These are phyloP conservation scores for Fonsecaea pedrosoi DNA, from an alignment of 2,329 filamentous ascomycete genomes.

Conservation along the genomic window DNA sequence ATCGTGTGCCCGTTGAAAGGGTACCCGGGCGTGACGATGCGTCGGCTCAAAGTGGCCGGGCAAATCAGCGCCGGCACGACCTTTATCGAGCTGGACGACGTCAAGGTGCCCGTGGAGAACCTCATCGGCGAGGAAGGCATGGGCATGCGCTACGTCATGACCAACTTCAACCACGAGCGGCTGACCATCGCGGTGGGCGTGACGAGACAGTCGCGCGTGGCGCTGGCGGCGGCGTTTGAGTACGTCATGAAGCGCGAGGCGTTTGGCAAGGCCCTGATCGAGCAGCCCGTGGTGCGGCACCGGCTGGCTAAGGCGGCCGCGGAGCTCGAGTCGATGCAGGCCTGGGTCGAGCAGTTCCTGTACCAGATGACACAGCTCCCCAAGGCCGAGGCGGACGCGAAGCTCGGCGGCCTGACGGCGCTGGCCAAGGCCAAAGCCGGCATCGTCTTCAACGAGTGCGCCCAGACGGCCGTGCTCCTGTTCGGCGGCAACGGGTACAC, in stretches of 20 bases:
- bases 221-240: slow-evolving; percentile 64
- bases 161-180: slow-evolving; percentile 81
- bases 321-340: slow-evolving; percentile 71
- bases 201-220: slow-evolving; percentile 68
- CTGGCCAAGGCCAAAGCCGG: slow-evolving; percentile 74
- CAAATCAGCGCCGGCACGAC: slow-evolving; percentile 72
- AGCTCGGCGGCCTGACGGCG: slow-evolving; percentile 74
- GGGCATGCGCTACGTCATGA: slow-evolving; percentile 78
- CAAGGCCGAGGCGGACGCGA: slow-evolving; percentile 52
- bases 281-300: slow-evolving; percentile 76
- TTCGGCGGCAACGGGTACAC: slow-evolving; percentile 79
- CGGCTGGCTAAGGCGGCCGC: slow-evolving; percentile 74
- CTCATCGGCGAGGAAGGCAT: slow-evolving; percentile 72
- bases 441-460: slow-evolving; percentile 74
- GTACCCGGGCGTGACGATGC: slow-evolving; percentile 70
- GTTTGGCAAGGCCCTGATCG: slow-evolving; percentile 72
- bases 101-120: slow-evolving; percentile 73
- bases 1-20: slow-evolving; percentile 73
- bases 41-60: slow-evolving; percentile 70
- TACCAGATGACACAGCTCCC: slow-evolving; percentile 63
- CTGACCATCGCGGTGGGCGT: slow-evolving; percentile 70
- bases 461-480: slow-evolving; percentile 70
- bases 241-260: slow-evolving; percentile 71
- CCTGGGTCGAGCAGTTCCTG: slow-evolving; percentile 62
- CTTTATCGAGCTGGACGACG: slow-evolving; percentile 77